These are phyloP conservation scores for Chlorella sp. DNA, from an alignment of 139 green algal genomes.

Conservation along the genomic window DNA sequence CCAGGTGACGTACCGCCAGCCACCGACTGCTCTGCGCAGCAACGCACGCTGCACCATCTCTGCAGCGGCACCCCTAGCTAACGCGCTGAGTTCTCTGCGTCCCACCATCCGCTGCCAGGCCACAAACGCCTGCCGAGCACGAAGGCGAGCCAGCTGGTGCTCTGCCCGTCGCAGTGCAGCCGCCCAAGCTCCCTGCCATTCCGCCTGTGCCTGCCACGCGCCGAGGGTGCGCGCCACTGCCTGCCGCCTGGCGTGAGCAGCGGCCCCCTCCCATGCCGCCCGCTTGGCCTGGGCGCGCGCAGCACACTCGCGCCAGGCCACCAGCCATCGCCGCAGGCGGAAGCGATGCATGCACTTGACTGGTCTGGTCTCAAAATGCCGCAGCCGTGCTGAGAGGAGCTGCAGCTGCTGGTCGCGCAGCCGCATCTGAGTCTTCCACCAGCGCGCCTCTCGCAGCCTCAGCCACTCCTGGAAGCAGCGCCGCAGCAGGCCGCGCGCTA, in stretches of 20 bases:
- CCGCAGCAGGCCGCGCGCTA: background rate
- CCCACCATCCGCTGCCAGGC: constrained; percentile 21
- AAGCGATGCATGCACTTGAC: constrained; percentile 21
- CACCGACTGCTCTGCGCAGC: background rate
- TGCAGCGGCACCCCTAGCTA: background rate
- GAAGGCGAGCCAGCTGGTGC: constrained; percentile 10
- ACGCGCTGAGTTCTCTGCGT: background rate
- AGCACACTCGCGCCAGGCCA: background rate
- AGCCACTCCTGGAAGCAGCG: constrained; percentile 22
- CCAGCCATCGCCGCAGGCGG: constrained; percentile 8
- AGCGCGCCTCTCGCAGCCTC: constrained; percentile 42
- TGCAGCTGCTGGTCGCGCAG: constrained; percentile 54
- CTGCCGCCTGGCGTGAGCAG: background rate
- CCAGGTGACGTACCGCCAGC: constrained; percentile 22
- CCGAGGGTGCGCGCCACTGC: background rate
- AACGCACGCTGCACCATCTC: background rate
- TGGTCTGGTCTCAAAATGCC: constrained; percentile 26
- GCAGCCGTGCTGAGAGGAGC: constrained; percentile 11
- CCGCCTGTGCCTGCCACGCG: constrained; percentile 22
- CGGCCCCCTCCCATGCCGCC: background rate
- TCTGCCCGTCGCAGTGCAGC: background rate
- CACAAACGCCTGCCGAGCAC: background rate
- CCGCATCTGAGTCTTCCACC: constrained; percentile 73
- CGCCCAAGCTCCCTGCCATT: background rate
- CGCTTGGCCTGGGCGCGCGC: background rate